phyloP scores from a whole-genome alignment of 164 flowering plant genomes.

The Dillenia turbinata region DNA sequence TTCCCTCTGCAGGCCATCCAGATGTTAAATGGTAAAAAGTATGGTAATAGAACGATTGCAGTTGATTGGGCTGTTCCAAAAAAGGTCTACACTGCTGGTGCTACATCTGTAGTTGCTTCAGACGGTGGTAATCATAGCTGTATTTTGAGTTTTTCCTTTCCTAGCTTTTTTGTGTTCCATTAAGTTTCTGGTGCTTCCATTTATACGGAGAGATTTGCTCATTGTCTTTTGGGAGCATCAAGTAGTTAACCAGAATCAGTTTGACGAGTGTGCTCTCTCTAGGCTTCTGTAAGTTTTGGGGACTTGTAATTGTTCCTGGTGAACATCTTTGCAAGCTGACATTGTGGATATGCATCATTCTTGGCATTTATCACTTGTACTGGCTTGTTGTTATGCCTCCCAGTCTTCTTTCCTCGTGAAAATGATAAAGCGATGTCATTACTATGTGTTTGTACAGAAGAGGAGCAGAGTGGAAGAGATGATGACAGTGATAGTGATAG shows the following conservation, averaged over 20 bases:
- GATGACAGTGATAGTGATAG: slow-evolving; percentile 32
- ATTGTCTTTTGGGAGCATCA: no score
- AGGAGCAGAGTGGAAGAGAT: slow-evolving; percentile 21
- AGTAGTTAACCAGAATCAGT: no score
- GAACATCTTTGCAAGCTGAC: no score
- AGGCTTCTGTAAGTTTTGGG: no score
- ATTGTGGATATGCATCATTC: no score
- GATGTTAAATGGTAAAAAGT: slow-evolving; percentile 67
- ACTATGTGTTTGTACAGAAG: slow-evolving; percentile 28
- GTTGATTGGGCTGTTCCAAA: slow-evolving; percentile 99
- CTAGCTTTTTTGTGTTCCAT: not conserved
- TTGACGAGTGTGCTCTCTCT: no score
- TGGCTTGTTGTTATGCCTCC: no score
- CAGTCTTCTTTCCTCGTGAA: no score
- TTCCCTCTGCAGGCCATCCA: slow-evolving; percentile 60
- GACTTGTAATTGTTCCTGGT: no score
- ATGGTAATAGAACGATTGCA: slow-evolving; percentile 80
- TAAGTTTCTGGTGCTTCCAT: not conserved
- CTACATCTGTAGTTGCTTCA: slow-evolving; percentile 19
- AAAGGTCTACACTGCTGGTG: slow-evolving; percentile 54
- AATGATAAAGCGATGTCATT: not conserved
- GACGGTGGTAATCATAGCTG: slow-evolving; percentile 44
- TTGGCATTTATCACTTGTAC: no score
- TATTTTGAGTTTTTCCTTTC: not conserved
- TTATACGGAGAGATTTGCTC: no score